Evolutionary conservation across 2,329 filamentous ascomycete species (phyloP), one percentile per base, ranked within the genome.

Genomic region (Raffaelea albimanens): DNA sequence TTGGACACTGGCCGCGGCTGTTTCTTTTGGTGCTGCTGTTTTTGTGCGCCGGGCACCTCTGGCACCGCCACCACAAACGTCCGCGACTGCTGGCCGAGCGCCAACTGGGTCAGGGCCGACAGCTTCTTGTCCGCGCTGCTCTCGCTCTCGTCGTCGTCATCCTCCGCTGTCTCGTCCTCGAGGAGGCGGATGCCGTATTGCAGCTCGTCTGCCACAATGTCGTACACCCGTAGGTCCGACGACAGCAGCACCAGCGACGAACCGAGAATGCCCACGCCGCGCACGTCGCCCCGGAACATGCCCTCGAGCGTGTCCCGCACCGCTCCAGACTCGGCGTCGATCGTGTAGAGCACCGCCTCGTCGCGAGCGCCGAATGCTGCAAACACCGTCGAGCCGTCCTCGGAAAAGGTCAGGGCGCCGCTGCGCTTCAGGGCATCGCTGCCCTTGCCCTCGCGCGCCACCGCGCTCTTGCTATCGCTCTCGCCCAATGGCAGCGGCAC

Each of bases 361-460:
- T 78, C 72, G 10, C 67, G 61, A 25, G 68, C 67, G 29, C 73
- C 75, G 53, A 73, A 76, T 4, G 79, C 80, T 43, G 82, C 80
- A 44, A 87, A 88, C n/a, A 95, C 68, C 2, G 86, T 78, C 13
- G 88, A 94, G 1, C 87, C 87, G 61, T 95, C 89, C 53, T 87
- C 80, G 0, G 89, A 95, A 61, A 87, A 95, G 21, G 82, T 72
- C 38, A 96, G 63, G 40, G 77, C 79, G 14, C 85, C 87, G 49
- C 79, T 76, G n/a, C 60, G 56, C 36, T 5, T 18, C 25, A 13
- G 8, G 40, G 22, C 44, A 40, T 44, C 22, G 20, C 61, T 13
- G 68, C 52, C 9, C 4, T 44, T 8, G 4, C 65, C 61, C 40
- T 42, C 14, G 16, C 22, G 29, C 9, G 18, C 19, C 7, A 21